Base-by-base conservation (phyloP, 305 asterid species). In the Solanum hybrid region DNA sequence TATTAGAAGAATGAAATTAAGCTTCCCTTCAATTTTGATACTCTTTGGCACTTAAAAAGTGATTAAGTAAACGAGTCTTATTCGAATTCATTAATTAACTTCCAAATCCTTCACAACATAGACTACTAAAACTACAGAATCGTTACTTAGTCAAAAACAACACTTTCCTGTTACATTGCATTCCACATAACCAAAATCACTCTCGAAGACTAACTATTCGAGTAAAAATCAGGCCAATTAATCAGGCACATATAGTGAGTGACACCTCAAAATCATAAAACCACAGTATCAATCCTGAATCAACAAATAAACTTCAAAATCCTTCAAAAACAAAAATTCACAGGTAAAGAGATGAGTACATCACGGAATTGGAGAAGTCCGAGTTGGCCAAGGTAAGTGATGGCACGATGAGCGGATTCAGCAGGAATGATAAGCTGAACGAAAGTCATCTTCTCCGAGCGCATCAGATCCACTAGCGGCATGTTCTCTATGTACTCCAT, bases 391-490 rank as follows among this genome's bases (percentile, higher is more conserved):
- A 97, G 97, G 91, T 97, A 96, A 87, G 99, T 92, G 86, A 97
- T 78, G 90, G 99, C 97, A 87, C 98, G 98, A 92, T 97, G 99
- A 92, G 98, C 98, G 56, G 99, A 95, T 92, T 97, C 99, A 88
- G 94, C 95, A 36, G 99, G 99, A 77, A 97, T 94, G 87, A 97
- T 96, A 91, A 97, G 98, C 85, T 96, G 99, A 90, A 95, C 98
- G 36, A 93, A 94, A 81, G 95, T 95, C 99, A 97, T 96, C 95
- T 94, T 94, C 97, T 97, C 99, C 92, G 99, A 97, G 89, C 99
- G 98, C 99, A 97, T 96, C 98, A 97, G 99, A 96, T 97, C 99
- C 99, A 96, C 94, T 89, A 89, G 78, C 60, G 99, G 96, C 93
- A 96, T 93, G 87, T 92, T 95, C 89, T 92, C 92, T 29, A 95